These are phyloP conservation scores for Solanum medicagineum DNA, from an alignment of 257 asterid species.

Conservation along the genomic window DNA sequence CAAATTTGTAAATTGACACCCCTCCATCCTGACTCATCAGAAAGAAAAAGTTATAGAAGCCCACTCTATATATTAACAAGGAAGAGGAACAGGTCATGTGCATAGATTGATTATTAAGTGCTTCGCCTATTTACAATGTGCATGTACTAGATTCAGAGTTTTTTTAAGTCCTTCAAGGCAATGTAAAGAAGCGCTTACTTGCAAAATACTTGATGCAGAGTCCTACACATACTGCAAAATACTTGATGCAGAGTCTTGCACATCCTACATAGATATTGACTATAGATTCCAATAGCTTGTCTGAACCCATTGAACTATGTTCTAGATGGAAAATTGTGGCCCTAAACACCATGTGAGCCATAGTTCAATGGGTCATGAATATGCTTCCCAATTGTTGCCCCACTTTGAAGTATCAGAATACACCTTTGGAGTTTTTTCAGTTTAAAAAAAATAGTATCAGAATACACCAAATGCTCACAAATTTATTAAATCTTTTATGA, in stretches of 20 bases:
- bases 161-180: background rate
- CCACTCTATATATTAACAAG: background rate
- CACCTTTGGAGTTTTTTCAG: too few relatives aligned
- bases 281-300: background rate
- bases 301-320: background rate
- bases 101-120: background rate
- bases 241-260: background rate
- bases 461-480: background rate
- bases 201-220: background rate
- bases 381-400: background rate
- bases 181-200: background rate
- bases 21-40: constrained; percentile 67
- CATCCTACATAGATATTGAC: background rate
- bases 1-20: constrained; percentile 75
- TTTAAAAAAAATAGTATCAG: too few relatives aligned
- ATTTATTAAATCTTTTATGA: background rate
- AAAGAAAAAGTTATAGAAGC: background rate
- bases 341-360: background rate
- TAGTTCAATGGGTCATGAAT: background rate
- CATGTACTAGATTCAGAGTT: background rate
- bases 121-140: background rate
- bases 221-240: background rate
- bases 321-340: background rate
- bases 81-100: background rate
- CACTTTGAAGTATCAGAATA: background rate